Conservation (phyloP, 2,329 filamentous ascomycete genomes). For the Rosellinia necatrix region DNA sequence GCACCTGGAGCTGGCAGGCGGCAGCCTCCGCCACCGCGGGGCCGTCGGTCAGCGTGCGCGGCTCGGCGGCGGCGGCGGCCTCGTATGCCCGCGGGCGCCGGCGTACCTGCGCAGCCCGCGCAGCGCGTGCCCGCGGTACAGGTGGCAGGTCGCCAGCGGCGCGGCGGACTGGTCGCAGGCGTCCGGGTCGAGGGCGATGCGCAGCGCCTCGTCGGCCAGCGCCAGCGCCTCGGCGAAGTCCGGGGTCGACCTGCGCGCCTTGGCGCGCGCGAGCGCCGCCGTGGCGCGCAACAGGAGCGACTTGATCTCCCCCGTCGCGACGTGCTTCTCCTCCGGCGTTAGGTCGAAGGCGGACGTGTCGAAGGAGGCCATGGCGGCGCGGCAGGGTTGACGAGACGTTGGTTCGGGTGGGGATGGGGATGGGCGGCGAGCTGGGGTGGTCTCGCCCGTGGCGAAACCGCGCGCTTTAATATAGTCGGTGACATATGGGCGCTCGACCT, state of each 20-base stretch:
- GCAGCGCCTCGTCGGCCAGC: slow-evolving; percentile 23
- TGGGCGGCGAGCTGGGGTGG: too few relatives aligned
- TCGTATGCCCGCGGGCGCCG: slow-evolving; percentile 27
- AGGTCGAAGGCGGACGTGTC: slow-evolving; percentile 28
- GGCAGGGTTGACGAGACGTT: too few relatives aligned
- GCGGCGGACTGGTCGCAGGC: slow-evolving; percentile 30
- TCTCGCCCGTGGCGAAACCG: too few relatives aligned
- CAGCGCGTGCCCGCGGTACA: slow-evolving; percentile 30
- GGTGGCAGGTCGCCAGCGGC: slow-evolving; percentile 32
- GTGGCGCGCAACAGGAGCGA: slow-evolving; percentile 11
- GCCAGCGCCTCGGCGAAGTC: slow-evolving; percentile 20
- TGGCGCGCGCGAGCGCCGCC: slow-evolving; percentile 14
- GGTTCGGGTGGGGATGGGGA: too few relatives aligned
- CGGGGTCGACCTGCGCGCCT: not conserved
- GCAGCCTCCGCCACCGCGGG: slow-evolving; percentile 14
- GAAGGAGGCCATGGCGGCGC: not conserved
- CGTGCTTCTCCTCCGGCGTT: slow-evolving; percentile 22
- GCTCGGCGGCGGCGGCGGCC: slow-evolving; percentile 7
- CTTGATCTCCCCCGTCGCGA: slow-evolving; percentile 18
- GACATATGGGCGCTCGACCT: too few relatives aligned
- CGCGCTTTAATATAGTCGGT: too few relatives aligned
- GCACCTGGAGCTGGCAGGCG: not conserved
- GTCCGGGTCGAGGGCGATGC: slow-evolving; percentile 27
- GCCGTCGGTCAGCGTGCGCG: slow-evolving; percentile 2
- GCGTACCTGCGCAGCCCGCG: slow-evolving; percentile 14